A percentile compares a stretch with the other conserved stretches of the same genome.
Conservation (phyloP, 1,284 basidiomycete genomes). For the Athelia psychrophila region DNA sequence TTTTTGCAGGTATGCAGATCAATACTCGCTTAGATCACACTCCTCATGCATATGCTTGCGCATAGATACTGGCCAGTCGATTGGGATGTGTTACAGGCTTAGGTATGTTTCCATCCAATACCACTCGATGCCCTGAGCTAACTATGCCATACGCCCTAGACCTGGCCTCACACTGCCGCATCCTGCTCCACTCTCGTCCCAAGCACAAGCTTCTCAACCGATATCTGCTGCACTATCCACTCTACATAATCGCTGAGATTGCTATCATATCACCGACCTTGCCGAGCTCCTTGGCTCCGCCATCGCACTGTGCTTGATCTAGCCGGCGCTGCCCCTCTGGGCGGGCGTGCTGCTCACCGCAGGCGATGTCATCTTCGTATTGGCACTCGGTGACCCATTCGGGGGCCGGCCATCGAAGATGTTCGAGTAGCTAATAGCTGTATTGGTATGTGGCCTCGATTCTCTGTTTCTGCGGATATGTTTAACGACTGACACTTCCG, state of each 20-base stretch:
- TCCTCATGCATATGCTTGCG: too few species aligned
- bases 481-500: not conserved
- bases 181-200: conserved; percentile 66
- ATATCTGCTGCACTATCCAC: conserved; percentile 68
- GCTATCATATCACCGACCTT: conserved; percentile 82
- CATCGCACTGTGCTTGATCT: conserved; percentile 70
- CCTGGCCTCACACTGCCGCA: conserved; percentile 69
- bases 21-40: not conserved
- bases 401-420: conserved; percentile 56
- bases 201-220: conserved; percentile 59
- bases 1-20: conserved; percentile 63
- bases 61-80: conserved; percentile 59
- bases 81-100: conserved; percentile 71
- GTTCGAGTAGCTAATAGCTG: conserved; percentile 83
- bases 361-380: conserved; percentile 78
- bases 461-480: too few species aligned
- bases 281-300: conserved; percentile 74
- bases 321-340: conserved; percentile 78
- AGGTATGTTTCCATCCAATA: too few species aligned
- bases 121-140: too few species aligned
- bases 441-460: too few species aligned
- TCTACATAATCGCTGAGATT: conserved; percentile 69
- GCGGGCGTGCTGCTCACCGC: conserved; percentile 84
- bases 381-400: conserved; percentile 60
- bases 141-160: too few species aligned